A percentile compares a stretch with the other conserved stretches of the same genome.
Conservation (phyloP, 2,329 filamentous ascomycete genomes). For the Colletotrichum graminicola region DNA sequence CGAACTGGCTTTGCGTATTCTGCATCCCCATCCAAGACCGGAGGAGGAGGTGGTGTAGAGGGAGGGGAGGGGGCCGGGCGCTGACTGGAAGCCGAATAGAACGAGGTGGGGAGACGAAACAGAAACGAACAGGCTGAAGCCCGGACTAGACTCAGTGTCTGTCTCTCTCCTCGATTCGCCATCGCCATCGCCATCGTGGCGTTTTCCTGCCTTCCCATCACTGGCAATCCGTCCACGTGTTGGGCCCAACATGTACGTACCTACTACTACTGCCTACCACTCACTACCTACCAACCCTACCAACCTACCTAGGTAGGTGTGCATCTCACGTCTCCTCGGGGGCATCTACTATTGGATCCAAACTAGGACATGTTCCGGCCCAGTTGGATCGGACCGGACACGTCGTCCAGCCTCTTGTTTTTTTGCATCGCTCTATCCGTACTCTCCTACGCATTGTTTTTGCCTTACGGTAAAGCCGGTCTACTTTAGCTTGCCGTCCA, state of each 20-base stretch:
- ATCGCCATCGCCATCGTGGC: no score
- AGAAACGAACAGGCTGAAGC: not conserved
- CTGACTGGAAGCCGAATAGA: not conserved
- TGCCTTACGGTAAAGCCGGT: not conserved
- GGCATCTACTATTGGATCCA: not conserved
- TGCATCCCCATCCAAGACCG: not conserved
- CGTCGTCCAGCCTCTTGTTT: not conserved
- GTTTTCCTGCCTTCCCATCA: no score
- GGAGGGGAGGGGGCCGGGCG: no score
- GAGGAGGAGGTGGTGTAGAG: not conserved
- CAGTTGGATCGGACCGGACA: not conserved
- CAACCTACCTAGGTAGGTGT: no score
- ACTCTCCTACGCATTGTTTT: not conserved
- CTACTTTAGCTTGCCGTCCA: constrained; percentile 5
- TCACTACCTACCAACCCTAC: no score
- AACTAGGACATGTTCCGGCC: constrained; percentile 5
- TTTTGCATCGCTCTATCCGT: not conserved
- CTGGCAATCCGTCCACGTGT: no score
- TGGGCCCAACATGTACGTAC: no score
- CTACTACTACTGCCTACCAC: no score
- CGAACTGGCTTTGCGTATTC: not conserved
- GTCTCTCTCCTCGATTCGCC: not conserved
- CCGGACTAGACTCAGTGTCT: not conserved
- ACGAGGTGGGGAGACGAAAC: constrained; percentile 1
- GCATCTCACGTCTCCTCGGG: no score